phyloP scores from a whole-genome alignment of 352 stramenopile genomes.

The Phytophthora pinifolia region DNA sequence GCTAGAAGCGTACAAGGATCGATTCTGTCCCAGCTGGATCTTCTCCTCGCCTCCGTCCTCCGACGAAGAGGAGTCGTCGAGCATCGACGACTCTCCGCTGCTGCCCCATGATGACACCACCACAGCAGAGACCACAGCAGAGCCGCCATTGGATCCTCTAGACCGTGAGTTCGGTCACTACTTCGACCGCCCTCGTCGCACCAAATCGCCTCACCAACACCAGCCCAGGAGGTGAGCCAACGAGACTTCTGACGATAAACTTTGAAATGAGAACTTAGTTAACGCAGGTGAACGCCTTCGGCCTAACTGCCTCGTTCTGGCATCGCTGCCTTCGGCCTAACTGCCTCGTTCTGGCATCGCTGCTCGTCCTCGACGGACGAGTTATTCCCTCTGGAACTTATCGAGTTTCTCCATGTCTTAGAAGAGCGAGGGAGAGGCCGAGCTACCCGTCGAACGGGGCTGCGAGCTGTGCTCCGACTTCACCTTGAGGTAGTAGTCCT shows the following conservation, averaged over 20 bases:
- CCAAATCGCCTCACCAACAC: constrained; percentile 14
- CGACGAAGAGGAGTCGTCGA: constrained; percentile 63
- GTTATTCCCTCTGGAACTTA: constrained; percentile 1
- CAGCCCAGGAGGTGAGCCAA: constrained; percentile 16
- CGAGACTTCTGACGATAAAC: constrained; percentile 3
- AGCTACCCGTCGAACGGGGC: constrained; percentile 23
- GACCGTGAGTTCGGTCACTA: constrained; percentile 47
- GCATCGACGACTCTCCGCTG: constrained; percentile 46
- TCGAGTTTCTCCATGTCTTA: constrained; percentile 30
- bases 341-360: constrained; percentile 15
- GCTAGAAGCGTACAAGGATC: constrained; percentile 70
- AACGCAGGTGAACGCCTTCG: constrained; percentile 8
- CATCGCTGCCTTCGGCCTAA: constrained; percentile 13
- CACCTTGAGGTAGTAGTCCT: constrained; percentile 78
- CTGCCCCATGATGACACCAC: constrained; percentile 19
- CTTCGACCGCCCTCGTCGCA: constrained; percentile 24
- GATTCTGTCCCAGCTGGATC: constrained; percentile 65
- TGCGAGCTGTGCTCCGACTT: constrained; percentile 50
- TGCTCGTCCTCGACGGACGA: background rate
- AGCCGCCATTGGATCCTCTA: constrained; percentile 24
- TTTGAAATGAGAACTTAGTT: constrained; percentile 25
- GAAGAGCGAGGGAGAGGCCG: constrained; percentile 66
- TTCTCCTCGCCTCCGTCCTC: constrained; percentile 62
- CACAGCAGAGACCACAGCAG: constrained; percentile 9
- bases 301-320: constrained; percentile 21